These are phyloP conservation scores for Gracilaria gracilis DNA, from an alignment of 23 red algal genomes.

Conservation along the genomic window DNA sequence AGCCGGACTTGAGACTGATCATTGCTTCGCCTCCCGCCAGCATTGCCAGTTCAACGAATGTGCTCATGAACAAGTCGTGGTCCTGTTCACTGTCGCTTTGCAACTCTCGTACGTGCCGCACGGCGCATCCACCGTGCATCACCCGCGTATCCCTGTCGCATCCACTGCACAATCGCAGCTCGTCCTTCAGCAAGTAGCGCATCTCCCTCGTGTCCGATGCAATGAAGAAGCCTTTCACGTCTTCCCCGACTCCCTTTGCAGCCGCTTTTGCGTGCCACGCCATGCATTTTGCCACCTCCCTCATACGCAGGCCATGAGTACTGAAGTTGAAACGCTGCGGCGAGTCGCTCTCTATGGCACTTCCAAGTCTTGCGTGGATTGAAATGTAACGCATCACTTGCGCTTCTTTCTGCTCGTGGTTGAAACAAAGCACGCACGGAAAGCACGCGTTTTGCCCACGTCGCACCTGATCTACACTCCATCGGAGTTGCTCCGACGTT, in stretches of 20 bases:
- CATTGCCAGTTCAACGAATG: conserved; percentile 26
- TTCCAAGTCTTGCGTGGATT: conserved; percentile 54
- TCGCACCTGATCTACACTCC: background rate
- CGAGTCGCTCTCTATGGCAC: background rate
- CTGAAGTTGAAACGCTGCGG: conserved; percentile 31
- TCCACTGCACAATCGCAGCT: background rate
- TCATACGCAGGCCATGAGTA: background rate
- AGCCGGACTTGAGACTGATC: conserved; percentile 12
- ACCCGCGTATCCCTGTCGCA: background rate
- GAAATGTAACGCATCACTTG: background rate
- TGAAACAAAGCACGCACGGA: background rate
- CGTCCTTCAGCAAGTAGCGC: background rate
- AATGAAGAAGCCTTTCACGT: background rate
- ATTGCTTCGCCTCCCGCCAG: conserved; percentile 4
- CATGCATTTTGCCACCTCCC: conserved; percentile 1
- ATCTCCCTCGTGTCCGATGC: conserved; percentile 25
- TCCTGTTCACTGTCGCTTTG: background rate
- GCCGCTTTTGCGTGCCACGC: background rate
- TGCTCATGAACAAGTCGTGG: conserved; percentile 20
- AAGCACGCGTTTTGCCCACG: background rate
- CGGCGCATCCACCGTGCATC: background rate
- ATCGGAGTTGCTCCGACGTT: background rate
- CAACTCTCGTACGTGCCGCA: conserved; percentile 22
- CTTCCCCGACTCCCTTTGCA: background rate
- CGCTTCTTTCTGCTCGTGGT: background rate